Conservation (phyloP, 78 protist genomes). For the Tieghemostelium lacteum region DNA sequence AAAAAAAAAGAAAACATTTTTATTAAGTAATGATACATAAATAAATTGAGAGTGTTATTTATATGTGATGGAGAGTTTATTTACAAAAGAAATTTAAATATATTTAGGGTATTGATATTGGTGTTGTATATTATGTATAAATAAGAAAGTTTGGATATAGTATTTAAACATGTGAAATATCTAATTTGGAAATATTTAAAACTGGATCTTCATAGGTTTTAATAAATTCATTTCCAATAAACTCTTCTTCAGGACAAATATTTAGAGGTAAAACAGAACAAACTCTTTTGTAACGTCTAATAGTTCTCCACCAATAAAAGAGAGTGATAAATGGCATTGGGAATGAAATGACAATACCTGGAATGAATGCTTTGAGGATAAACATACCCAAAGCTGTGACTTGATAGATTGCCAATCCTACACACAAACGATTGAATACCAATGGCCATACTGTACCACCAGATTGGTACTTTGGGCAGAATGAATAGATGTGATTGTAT, state of each 20-base stretch:
- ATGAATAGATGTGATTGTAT: constrained; percentile 64
- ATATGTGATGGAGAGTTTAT: too few relatives aligned
- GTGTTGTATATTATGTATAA: too few relatives aligned
- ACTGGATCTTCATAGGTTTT: background rate
- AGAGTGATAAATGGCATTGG: constrained; percentile 54
- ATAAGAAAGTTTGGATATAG: too few relatives aligned
- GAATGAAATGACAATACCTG: constrained; percentile 61
- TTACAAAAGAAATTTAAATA: too few relatives aligned
- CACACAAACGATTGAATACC: constrained; percentile 71
- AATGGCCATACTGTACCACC: constrained; percentile 71
- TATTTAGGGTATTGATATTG: too few relatives aligned
- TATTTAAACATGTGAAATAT: too few relatives aligned
- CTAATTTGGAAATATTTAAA: background rate
- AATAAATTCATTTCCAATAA: constrained; percentile 40
- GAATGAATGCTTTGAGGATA: constrained; percentile 54
- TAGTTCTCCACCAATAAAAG: constrained; percentile 66
- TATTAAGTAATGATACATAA: too few relatives aligned
- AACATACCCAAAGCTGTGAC: constrained; percentile 54
- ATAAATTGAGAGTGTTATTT: too few relatives aligned
- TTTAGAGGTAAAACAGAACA: constrained; percentile 13
- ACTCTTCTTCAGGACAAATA: constrained; percentile 68
- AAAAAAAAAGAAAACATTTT: too few relatives aligned
- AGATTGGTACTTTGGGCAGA: constrained; percentile 69
- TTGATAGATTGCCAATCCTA: constrained; percentile 71
- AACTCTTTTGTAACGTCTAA: constrained; percentile 4